These are phyloP conservation scores for Thuja plicata DNA, from an alignment of 83 land plant species.

Conservation along the genomic window DNA sequence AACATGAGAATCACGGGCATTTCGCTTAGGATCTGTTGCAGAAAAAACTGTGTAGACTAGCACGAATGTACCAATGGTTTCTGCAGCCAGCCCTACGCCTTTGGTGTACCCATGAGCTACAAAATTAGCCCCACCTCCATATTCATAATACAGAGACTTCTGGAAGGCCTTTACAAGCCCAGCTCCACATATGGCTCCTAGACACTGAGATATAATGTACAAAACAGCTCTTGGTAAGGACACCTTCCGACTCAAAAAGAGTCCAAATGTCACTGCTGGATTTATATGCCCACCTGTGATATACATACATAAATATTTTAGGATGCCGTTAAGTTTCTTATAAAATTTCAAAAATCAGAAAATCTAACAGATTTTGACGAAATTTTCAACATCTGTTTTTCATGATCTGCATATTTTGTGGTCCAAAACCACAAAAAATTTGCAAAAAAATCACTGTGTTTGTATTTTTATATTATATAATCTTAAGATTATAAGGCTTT, in stretches of 20 bases:
- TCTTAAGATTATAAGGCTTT: not conserved
- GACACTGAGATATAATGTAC: slow-evolving; percentile 60
- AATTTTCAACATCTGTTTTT: no score
- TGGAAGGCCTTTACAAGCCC: slow-evolving; percentile 55
- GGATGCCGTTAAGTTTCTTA: no score
- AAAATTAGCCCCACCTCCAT: slow-evolving; percentile 53
- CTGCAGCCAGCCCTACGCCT: slow-evolving; percentile 50
- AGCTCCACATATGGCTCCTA: slow-evolving; percentile 61
- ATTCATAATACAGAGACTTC: slow-evolving; percentile 21
- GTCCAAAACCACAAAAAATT: no score
- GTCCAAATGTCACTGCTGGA: slow-evolving; percentile 64
- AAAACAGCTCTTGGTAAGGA: slow-evolving; percentile 45
- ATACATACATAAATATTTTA: no score
- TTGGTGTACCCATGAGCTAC: slow-evolving; percentile 44
- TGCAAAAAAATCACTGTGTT: no score
- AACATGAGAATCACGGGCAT: slow-evolving; percentile 55
- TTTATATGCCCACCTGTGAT: slow-evolving; percentile 56
- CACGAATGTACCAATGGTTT: slow-evolving; percentile 54
- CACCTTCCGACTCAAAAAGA: slow-evolving; percentile 58
- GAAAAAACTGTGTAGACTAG: slow-evolving; percentile 63
- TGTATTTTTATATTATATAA: not conserved
- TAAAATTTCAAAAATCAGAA: no score
- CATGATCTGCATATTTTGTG: no score
- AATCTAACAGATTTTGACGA: no score
- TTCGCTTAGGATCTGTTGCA: slow-evolving; percentile 58